These are phyloP conservation scores for Polygonum aviculare DNA, from an alignment of 148 eudicot species.

Conservation along the genomic window DNA sequence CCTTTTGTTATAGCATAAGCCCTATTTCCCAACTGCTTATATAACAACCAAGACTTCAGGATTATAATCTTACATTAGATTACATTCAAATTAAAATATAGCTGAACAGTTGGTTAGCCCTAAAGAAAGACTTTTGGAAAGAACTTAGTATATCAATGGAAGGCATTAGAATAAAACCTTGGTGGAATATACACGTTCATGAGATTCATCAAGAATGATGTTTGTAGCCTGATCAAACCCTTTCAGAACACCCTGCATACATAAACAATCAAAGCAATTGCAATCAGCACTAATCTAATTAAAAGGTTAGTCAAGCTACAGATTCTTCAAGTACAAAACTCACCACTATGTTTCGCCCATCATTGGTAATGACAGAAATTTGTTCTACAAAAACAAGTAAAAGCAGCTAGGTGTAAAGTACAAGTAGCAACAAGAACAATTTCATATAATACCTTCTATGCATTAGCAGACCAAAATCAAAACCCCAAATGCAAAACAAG, in stretches of 20 bases:
- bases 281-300: not conserved
- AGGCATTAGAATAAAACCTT: conserved; percentile 37
- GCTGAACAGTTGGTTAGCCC: not conserved
- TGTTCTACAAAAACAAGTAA: conserved; percentile 39
- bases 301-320: conserved; percentile 14
- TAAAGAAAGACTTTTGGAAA: not conserved
- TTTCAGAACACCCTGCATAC: conserved; percentile 63
- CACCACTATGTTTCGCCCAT: conserved; percentile 92
- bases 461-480: not conserved
- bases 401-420: not conserved
- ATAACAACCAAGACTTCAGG: not conserved
- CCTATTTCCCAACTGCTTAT: not conserved
- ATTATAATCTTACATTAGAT: not conserved
- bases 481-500: not conserved
- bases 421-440: not conserved
- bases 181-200: conserved; percentile 91
- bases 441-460: not conserved
- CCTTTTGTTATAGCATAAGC: not conserved
- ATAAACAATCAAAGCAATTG: not conserved
- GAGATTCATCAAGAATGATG: conserved; percentile 94
- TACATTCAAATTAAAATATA: not conserved
- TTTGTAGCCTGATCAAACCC: conserved; percentile 95
- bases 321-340: conserved; percentile 19
- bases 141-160: not conserved
- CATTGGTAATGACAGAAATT: conserved; percentile 87